Percentiles rank a stretch among this genome's conserved stretches.
Conservation (phyloP, 768 basidiomycete genomes). For the Boletus coccyginus region DNA sequence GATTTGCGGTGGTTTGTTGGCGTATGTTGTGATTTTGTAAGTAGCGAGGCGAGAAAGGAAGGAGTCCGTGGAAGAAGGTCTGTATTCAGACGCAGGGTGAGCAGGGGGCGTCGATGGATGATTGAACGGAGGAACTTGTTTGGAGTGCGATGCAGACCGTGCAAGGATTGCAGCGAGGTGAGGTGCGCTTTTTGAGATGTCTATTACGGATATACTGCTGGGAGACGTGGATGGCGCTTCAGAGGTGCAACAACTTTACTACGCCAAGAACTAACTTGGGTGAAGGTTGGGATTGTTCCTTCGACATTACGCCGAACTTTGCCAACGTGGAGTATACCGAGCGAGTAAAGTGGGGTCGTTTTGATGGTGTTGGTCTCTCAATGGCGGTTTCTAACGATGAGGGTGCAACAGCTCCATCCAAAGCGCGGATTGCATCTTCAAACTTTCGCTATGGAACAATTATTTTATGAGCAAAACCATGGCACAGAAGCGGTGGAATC, state of each 20-base stretch:
- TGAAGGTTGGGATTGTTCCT: slow-evolving; percentile 38
- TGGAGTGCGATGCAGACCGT: slow-evolving; percentile 54
- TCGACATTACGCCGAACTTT: slow-evolving; percentile 69
- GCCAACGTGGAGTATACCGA: slow-evolving; percentile 76
- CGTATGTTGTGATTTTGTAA: slow-evolving; percentile 76
- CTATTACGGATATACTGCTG: slow-evolving; percentile 13
- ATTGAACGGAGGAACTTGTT: slow-evolving; percentile 50
- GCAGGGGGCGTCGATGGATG: slow-evolving; percentile 28
- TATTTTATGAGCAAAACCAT: not conserved
- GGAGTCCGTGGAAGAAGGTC: slow-evolving; percentile 73
- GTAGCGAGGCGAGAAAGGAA: slow-evolving; percentile 74
- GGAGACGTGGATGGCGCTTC: not conserved
- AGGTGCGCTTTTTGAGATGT: slow-evolving; percentile 58
- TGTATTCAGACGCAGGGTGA: slow-evolving; percentile 55
- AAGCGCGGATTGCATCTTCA: slow-evolving; percentile 70
- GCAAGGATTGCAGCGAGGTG: slow-evolving; percentile 69
- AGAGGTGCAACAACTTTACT: not conserved
- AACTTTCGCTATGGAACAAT: slow-evolving; percentile 60
- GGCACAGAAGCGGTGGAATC: not conserved
- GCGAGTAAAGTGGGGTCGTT: slow-evolving; percentile 51
- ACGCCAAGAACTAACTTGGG: slow-evolving; percentile 13
- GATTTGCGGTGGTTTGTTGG: slow-evolving; percentile 70
- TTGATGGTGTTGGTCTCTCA: slow-evolving; percentile 42
- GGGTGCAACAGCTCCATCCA: slow-evolving; percentile 62
- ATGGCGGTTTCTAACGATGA: slow-evolving; percentile 24